Evolutionary conservation across 2,329 filamentous ascomycete species (phyloP).

Genomic region (Dendrostoma leiphaemia): DNA sequence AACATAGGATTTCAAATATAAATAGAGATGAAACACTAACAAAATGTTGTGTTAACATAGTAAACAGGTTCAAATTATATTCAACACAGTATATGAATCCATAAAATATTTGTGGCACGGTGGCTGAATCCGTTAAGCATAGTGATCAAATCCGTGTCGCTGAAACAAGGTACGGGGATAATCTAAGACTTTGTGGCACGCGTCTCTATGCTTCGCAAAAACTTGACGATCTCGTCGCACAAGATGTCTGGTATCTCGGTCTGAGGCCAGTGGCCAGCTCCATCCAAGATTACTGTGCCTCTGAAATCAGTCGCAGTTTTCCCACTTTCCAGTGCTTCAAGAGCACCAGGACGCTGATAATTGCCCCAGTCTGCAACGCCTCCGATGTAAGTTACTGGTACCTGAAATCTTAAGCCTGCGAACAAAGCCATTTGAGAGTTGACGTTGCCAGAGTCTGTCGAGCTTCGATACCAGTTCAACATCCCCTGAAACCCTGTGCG

Average conservation of each 20-base stretch:
- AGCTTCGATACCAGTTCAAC: slow-evolving; percentile 65
- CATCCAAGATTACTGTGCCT: slow-evolving; percentile 51
- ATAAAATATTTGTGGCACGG: too few relatives aligned
- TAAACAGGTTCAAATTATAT: too few relatives aligned
- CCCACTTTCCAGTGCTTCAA: slow-evolving; percentile 52
- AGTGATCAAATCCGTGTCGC: too few relatives aligned
- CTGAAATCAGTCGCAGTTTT: slow-evolving; percentile 51
- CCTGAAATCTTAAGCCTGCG: slow-evolving; percentile 58
- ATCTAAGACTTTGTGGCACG: too few relatives aligned
- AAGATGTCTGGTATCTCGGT: neutral
- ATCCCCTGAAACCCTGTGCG: slow-evolving; percentile 65
- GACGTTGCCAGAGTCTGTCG: slow-evolving; percentile 44
- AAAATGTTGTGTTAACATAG: too few relatives aligned
- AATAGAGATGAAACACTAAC: too few relatives aligned
- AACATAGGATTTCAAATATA: too few relatives aligned
- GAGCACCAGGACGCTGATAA: slow-evolving; percentile 62
- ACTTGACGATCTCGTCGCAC: slow-evolving; percentile 5
- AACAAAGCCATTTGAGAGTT: slow-evolving; percentile 54
- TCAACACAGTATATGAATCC: too few relatives aligned
- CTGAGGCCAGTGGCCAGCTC: slow-evolving; percentile 69
- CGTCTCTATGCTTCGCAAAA: too few relatives aligned
- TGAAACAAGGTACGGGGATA: too few relatives aligned
- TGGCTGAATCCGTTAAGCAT: too few relatives aligned
- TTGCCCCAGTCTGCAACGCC: slow-evolving; percentile 66
- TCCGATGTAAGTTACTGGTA: slow-evolving; percentile 60